Conservation (phyloP, 306 rosid genomes). For the Lathyrus oleraceus region DNA sequence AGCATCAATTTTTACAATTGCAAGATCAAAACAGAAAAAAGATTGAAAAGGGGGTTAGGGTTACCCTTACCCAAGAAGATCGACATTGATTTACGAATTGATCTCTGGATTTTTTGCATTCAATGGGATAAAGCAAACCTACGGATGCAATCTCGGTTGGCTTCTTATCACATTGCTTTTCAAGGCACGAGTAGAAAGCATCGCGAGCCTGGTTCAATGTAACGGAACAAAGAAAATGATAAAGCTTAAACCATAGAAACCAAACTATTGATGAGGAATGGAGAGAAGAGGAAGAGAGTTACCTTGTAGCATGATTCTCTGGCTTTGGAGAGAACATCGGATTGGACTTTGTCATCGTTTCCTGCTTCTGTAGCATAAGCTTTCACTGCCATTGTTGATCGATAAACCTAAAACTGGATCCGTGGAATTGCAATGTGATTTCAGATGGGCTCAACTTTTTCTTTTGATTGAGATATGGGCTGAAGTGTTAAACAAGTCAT, state of each 20-base stretch:
- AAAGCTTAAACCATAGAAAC: neutral
- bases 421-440: neutral
- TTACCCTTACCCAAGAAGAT: constrained; percentile 71
- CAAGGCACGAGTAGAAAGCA: constrained; percentile 79
- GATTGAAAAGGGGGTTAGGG: neutral
- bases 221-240: neutral
- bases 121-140: constrained; percentile 81
- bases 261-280: neutral
- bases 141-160: constrained; percentile 87
- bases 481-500: neutral
- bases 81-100: constrained; percentile 75
- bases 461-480: neutral
- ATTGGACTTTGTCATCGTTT: constrained; percentile 55
- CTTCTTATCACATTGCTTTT: constrained; percentile 66
- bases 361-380: constrained; percentile 41
- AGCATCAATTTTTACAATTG: neutral
- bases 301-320: constrained; percentile 89
- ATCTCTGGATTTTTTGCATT: constrained; percentile 62
- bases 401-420: neutral
- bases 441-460: neutral
- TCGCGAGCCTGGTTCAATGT: constrained; percentile 71
- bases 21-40: neutral
- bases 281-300: neutral
- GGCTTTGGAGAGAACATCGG: constrained; percentile 70
- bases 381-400: constrained; percentile 53